These are phyloP conservation scores for Drechslerella stenobrocha DNA, from an alignment of 2,329 filamentous ascomycete genomes.

Conservation along the genomic window DNA sequence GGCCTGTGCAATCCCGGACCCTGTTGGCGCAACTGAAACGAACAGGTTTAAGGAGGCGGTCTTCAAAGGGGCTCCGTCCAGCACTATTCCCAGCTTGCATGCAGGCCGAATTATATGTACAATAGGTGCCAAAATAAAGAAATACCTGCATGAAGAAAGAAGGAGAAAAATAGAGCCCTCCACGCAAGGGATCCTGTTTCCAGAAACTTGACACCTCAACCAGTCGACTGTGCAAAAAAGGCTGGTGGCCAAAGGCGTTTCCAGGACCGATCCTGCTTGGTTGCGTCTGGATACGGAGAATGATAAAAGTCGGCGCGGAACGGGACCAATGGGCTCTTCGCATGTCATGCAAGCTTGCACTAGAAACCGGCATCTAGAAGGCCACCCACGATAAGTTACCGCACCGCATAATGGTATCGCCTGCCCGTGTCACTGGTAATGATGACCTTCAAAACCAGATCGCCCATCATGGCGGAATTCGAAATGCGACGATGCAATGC, in stretches of 20 bases:
- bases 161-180: background rate
- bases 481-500: slow-evolving; percentile 8
- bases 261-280: background rate
- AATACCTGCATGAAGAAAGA: too few species aligned
- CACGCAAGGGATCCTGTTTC: slow-evolving; percentile 5
- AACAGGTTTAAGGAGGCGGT: slow-evolving; percentile 28
- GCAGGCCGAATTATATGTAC: background rate
- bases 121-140: background rate
- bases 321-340: slow-evolving; percentile 1
- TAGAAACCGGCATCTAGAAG: slow-evolving; percentile 2
- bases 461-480: background rate
- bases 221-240: slow-evolving; percentile 1
- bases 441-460: background rate
- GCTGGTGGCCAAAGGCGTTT: slow-evolving; percentile 2
- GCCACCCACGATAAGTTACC: slow-evolving; percentile 1
- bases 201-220: background rate
- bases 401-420: background rate
- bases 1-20: slow-evolving; percentile 27
- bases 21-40: slow-evolving; percentile 42
- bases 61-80: slow-evolving; percentile 1
- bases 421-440: background rate
- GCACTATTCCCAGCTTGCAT: slow-evolving; percentile 8
- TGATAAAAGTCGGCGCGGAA: slow-evolving; percentile 5
- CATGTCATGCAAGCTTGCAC: background rate
- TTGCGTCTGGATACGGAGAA: slow-evolving; percentile 5